Percentiles rank a stretch among this genome's conserved stretches.
These are phyloP conservation scores for Ramularia endophylla DNA, from an alignment of 2,329 filamentous ascomycete genomes.

Conservation along the genomic window DNA sequence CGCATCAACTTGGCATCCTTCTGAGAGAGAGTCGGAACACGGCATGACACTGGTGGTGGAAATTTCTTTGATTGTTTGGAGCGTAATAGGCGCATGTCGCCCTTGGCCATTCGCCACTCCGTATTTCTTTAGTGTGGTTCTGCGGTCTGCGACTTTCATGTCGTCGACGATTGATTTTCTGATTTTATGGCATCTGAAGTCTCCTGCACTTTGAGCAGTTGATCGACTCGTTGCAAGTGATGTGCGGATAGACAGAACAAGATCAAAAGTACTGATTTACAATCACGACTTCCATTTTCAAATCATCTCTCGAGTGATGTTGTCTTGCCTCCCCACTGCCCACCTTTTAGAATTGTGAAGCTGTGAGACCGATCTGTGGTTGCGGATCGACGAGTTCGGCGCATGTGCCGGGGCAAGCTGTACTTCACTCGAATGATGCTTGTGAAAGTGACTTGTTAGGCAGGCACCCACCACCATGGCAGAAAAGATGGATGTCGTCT, in stretches of 20 bases:
- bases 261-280: too few relatives aligned
- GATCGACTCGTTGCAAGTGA: conserved; percentile 10
- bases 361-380: too few relatives aligned
- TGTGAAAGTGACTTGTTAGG: too few relatives aligned
- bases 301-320: too few relatives aligned
- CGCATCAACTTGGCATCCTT: background rate
- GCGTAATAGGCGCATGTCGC: conserved; percentile 16
- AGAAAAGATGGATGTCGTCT: too few relatives aligned
- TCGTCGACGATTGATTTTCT: conserved; percentile 1
- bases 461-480: too few relatives aligned
- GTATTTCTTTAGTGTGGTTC: conserved; percentile 12
- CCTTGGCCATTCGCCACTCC: conserved; percentile 11
- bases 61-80: conserved; percentile 11
- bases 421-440: too few relatives aligned
- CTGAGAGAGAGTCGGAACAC: conserved; percentile 9
- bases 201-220: conserved; percentile 10
- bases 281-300: too few relatives aligned
- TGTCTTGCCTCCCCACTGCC: too few relatives aligned
- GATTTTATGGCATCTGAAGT: conserved; percentile 9
- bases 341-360: too few relatives aligned
- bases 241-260: background rate
- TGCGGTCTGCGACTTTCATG: conserved; percentile 4
- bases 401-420: too few relatives aligned
- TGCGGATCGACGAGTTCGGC: too few relatives aligned
- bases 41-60: conserved; percentile 20